phyloP scores from a whole-genome alignment of 192 early-diverging fungal genomes.

The Neocallimastix lanati region DNA sequence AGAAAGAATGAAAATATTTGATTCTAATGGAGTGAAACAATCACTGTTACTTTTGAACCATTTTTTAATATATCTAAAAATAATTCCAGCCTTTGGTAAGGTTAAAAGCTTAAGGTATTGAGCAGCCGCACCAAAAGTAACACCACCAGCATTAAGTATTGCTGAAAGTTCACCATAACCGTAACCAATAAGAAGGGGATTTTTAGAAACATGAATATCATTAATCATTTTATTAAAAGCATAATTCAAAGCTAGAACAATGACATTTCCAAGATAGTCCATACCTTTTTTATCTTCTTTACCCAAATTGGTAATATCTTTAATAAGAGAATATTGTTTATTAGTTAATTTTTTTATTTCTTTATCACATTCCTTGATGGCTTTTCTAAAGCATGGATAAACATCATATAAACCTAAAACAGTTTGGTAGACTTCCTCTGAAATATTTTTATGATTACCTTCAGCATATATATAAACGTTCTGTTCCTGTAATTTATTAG shows the following conservation, averaged over 20 bases:
- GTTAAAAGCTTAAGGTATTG: neutral
- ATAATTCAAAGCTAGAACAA: neutral
- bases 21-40: neutral
- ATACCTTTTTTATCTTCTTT: neutral
- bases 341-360: neutral
- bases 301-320: neutral
- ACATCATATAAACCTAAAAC: neutral
- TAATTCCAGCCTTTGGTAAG: neutral
- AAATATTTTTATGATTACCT: neutral
- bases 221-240: neutral
- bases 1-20: neutral
- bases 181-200: neutral
- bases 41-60: neutral
- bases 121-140: neutral
- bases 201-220: neutral
- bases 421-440: neutral
- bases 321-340: neutral
- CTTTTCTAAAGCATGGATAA: neutral
- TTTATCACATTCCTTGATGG: neutral
- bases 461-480: neutral
- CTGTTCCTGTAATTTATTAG: too few relatives aligned
- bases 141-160: neutral
- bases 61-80: neutral
- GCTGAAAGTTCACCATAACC: neutral
- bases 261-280: neutral